Evolutionary conservation across 495 filamentous ascomycete genomes (phyloP).

Genomic region (Emericellopsis terricola): DNA sequence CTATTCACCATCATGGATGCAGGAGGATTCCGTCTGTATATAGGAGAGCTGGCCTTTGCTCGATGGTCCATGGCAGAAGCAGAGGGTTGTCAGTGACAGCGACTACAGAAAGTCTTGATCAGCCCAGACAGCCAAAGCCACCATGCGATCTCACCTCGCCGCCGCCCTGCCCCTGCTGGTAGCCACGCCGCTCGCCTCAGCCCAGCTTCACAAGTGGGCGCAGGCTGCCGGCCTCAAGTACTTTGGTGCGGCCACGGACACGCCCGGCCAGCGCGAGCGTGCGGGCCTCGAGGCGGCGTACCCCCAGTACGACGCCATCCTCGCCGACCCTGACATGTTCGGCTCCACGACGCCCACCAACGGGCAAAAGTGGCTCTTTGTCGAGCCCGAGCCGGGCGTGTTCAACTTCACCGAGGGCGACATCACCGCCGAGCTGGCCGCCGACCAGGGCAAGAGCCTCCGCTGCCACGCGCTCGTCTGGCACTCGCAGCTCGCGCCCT

Average conservation of each 20-base stretch:
- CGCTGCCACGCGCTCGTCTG: conserved; percentile 44
- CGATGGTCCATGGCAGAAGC: too few relatives aligned
- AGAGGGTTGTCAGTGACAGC: too few relatives aligned
- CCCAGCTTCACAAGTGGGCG: conserved; percentile 20
- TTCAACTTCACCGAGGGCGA: conserved; percentile 39
- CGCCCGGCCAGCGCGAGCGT: conserved; percentile 18
- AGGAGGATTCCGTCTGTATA: too few relatives aligned
- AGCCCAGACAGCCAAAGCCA: too few relatives aligned
- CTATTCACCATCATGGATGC: too few relatives aligned
- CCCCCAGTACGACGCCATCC: conserved; percentile 17
- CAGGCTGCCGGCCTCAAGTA: conserved; percentile 24
- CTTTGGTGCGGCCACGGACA: conserved; percentile 33
- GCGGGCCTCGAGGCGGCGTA: conserved; percentile 7
- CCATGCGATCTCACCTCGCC: neutral
- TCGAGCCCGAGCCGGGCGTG: conserved; percentile 23
- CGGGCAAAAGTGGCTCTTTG: conserved; percentile 35
- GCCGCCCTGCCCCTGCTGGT: conserved; percentile 6
- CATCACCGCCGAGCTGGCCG: conserved; percentile 25
- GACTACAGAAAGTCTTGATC: too few relatives aligned
- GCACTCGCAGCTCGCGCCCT: conserved; percentile 39
- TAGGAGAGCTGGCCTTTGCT: too few relatives aligned
- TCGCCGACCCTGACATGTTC: conserved; percentile 27
- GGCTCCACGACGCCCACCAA: conserved; percentile 35
- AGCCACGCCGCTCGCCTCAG: conserved; percentile 7
- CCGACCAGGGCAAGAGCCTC: conserved; percentile 27